A percentile compares a stretch with the other conserved stretches of the same genome.
phyloP scores from a whole-genome alignment of 1,139 yeast genomes.

The Entelexis paramagnoliae region DNA sequence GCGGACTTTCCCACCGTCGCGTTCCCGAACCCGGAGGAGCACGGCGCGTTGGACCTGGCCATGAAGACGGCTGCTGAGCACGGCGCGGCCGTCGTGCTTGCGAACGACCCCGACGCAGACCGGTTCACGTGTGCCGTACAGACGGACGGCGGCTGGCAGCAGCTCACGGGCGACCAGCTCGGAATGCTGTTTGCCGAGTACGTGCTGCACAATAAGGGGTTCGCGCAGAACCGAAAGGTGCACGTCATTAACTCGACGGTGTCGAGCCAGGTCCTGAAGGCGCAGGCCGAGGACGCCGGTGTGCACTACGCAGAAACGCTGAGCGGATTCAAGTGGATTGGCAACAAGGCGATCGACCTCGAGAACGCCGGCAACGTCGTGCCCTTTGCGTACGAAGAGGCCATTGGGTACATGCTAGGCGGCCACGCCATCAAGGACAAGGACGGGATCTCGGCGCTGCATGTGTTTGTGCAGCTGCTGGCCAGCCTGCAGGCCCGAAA shows the following conservation, averaged over 20 bases:
- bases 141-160: constrained; percentile 47
- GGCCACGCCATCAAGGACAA: constrained; percentile 64
- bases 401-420: constrained; percentile 87
- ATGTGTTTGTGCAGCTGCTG: constrained; percentile 66
- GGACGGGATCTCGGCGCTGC: constrained; percentile 81
- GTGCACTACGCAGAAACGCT: constrained; percentile 68
- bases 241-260: constrained; percentile 74
- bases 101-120: constrained; percentile 96
- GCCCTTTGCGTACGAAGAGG: constrained; percentile 91
- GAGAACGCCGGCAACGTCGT: constrained; percentile 55
- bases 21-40: constrained; percentile 94
- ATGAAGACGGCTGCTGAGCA: constrained; percentile 42
- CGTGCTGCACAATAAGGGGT: no score
- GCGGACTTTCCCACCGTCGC: constrained; percentile 75
- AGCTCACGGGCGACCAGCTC: constrained; percentile 82
- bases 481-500: constrained; percentile 38
- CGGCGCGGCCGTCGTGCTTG: constrained; percentile 51
- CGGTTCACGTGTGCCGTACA: constrained; percentile 65
- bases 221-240: no score
- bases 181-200: constrained; percentile 75
- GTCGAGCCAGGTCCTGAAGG: constrained; percentile 68
- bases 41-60: constrained; percentile 76
- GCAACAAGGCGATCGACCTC: constrained; percentile 71
- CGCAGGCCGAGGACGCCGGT: constrained; percentile 55
- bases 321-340: constrained; percentile 97